Conservation (phyloP, 2,329 filamentous ascomycete species). For the Fusarium burgessii region DNA sequence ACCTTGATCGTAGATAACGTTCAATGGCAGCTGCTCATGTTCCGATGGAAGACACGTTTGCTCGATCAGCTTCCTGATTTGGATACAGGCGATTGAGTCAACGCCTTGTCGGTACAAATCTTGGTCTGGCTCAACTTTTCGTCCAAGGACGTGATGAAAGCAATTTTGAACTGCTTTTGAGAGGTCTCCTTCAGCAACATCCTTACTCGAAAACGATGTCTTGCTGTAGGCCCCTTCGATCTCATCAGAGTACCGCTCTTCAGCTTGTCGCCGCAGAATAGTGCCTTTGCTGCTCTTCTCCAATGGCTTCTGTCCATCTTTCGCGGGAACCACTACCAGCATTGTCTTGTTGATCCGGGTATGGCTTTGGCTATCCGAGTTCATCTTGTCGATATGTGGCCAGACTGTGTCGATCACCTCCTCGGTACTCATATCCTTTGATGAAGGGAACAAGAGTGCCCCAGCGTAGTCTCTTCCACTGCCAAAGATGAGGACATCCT, state of each 20-base stretch:
- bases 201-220: slow-evolving; percentile 3
- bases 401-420: slow-evolving; percentile 57
- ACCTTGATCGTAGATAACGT: slow-evolving; percentile 70
- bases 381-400: slow-evolving; percentile 60
- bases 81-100: slow-evolving; percentile 69
- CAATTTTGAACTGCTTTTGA: slow-evolving; percentile 47
- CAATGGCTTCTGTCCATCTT: slow-evolving; percentile 46
- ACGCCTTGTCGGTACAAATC: slow-evolving; percentile 70
- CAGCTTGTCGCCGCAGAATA: slow-evolving; percentile 63
- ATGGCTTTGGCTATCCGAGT: slow-evolving; percentile 62
- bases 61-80: slow-evolving; percentile 57
- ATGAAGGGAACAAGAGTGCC: slow-evolving; percentile 63
- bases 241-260: slow-evolving; percentile 58
- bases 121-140: slow-evolving; percentile 50
- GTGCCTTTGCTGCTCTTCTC: slow-evolving; percentile 75
- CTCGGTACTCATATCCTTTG: slow-evolving; percentile 45
- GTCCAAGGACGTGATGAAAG: slow-evolving; percentile 50
- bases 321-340: slow-evolving; percentile 59
- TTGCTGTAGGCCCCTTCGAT: slow-evolving; percentile 62
- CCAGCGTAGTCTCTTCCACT: slow-evolving; percentile 68
- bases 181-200: slow-evolving; percentile 52
- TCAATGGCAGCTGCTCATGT: slow-evolving; percentile 59
- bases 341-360: slow-evolving; percentile 62
- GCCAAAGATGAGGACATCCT: slow-evolving; percentile 72
- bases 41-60: slow-evolving; percentile 33